phyloP scores from a whole-genome alignment of 1,139 yeast genomes.

The Geotrichum europaeum region DNA sequence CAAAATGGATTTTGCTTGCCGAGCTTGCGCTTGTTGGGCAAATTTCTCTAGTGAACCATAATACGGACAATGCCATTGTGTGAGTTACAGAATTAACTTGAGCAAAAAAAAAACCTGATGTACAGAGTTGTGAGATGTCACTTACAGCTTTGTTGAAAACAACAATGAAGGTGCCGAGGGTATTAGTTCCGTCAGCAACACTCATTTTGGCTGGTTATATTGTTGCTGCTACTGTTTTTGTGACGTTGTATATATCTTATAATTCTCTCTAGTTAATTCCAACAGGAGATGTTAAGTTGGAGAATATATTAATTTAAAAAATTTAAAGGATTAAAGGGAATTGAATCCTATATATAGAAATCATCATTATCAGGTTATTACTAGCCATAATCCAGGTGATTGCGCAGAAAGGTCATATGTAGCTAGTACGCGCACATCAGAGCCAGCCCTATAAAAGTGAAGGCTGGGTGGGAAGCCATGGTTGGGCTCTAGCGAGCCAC shows the following conservation, averaged over 20 bases:
- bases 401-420: not conserved
- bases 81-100: not conserved
- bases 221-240: not conserved
- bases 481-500: not conserved
- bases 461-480: not conserved
- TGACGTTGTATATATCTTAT: not conserved
- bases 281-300: not conserved
- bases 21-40: slow-evolving; percentile 73
- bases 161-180: slow-evolving; percentile 36
- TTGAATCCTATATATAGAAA: not conserved
- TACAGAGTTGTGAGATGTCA: slow-evolving; percentile 9
- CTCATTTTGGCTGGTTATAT: not conserved
- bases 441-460: not conserved
- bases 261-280: not conserved
- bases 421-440: not conserved
- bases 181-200: not conserved
- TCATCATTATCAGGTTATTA: not conserved
- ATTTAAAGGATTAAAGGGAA: not conserved
- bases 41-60: slow-evolving; percentile 39
- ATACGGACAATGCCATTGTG: not conserved
- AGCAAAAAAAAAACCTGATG: not conserved
- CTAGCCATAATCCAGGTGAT: not conserved
- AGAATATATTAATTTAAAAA: not conserved
- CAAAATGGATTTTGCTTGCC: slow-evolving; percentile 91
- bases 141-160: slow-evolving; percentile 37